Percentiles rank a stretch among this genome's conserved stretches.
Evolutionary conservation across 345 rosid genomes (phyloP).

Genomic region (Citrus reticulata): DNA sequence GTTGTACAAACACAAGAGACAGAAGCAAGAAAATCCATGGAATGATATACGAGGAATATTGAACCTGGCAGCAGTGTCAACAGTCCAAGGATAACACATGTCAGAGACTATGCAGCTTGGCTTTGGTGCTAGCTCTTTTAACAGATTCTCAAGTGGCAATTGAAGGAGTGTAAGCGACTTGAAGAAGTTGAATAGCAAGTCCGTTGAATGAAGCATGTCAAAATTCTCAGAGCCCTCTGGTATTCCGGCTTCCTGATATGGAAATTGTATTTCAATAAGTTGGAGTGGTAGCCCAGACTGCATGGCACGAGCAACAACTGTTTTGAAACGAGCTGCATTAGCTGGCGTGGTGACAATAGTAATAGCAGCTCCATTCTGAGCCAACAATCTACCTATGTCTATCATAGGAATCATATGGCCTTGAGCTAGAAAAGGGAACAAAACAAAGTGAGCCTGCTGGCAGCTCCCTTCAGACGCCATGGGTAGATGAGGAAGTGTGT

Average conservation of each 20-base stretch:
- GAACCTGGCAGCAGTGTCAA: constrained; percentile 10
- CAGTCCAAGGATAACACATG: constrained; percentile 20
- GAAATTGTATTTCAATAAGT: neutral
- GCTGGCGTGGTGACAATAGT: constrained; percentile 46
- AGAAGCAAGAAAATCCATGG: constrained; percentile 19
- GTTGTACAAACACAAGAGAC: neutral
- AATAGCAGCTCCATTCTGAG: constrained; percentile 33
- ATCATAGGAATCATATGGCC: constrained; percentile 58
- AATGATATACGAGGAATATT: constrained; percentile 24
- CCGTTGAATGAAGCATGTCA: neutral
- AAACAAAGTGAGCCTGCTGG: constrained; percentile 31
- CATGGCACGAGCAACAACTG: neutral
- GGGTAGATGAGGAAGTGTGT: neutral
- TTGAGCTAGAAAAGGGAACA: constrained; percentile 60
- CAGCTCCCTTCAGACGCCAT: neutral
- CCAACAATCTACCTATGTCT: constrained; percentile 44
- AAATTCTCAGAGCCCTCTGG: constrained; percentile 4
- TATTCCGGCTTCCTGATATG: constrained; percentile 1
- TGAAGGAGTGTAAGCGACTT: neutral
- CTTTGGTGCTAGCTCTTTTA: constrained; percentile 12
- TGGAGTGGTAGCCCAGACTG: neutral
- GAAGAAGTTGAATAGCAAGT: neutral
- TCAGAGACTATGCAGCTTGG: constrained; percentile 40
- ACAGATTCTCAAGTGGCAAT: constrained; percentile 11
- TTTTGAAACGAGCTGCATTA: constrained; percentile 16